Evolutionary conservation across 2,329 filamentous ascomycete species (phyloP).

Genomic region (Purpureocillium lavendulum): DNA sequence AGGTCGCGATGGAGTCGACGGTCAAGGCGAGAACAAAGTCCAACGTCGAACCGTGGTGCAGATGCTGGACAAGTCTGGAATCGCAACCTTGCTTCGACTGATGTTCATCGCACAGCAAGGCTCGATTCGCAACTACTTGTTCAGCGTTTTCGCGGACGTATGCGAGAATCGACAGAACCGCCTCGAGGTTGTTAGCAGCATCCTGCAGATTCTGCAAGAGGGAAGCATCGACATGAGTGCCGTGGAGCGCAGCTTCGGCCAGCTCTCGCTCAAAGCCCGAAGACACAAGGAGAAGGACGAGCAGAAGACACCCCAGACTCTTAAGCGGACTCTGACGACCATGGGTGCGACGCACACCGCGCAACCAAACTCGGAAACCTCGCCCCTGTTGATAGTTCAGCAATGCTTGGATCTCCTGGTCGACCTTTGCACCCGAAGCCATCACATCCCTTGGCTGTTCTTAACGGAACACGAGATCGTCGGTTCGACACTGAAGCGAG

Average conservation of each 20-base stretch:
- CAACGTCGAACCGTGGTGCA: slow-evolving; percentile 80
- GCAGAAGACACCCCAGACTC: slow-evolving; percentile 68
- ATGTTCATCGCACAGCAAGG: slow-evolving; percentile 96
- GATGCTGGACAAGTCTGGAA: slow-evolving; percentile 92
- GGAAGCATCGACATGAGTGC: slow-evolving; percentile 89
- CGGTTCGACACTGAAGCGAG: slow-evolving; percentile 66
- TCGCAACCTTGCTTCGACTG: slow-evolving; percentile 91
- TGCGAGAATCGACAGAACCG: slow-evolving; percentile 96
- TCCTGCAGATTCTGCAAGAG: slow-evolving; percentile 91
- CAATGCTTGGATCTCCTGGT: slow-evolving; percentile 84
- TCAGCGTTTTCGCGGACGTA: slow-evolving; percentile 80
- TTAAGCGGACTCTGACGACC: slow-evolving; percentile 67
- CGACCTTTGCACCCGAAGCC: slow-evolving; percentile 75
- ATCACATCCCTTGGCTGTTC: slow-evolving; percentile 85
- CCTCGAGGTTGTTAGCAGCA: slow-evolving; percentile 83
- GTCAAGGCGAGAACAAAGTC: slow-evolving; percentile 49
- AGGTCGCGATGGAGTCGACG: slow-evolving; percentile 22
- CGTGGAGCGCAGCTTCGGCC: slow-evolving; percentile 90
- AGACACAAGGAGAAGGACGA: slow-evolving; percentile 59
- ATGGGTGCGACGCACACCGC: slow-evolving; percentile 33
- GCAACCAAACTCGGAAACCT: slow-evolving; percentile 73
- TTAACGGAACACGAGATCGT: slow-evolving; percentile 83
- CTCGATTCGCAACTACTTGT: slow-evolving; percentile 74
- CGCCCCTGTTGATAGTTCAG: slow-evolving; percentile 89
- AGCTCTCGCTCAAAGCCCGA: slow-evolving; percentile 84